These are phyloP conservation scores for Sclerotinia borealis DNA, from an alignment of 2,329 filamentous ascomycete genomes.

Conservation along the genomic window DNA sequence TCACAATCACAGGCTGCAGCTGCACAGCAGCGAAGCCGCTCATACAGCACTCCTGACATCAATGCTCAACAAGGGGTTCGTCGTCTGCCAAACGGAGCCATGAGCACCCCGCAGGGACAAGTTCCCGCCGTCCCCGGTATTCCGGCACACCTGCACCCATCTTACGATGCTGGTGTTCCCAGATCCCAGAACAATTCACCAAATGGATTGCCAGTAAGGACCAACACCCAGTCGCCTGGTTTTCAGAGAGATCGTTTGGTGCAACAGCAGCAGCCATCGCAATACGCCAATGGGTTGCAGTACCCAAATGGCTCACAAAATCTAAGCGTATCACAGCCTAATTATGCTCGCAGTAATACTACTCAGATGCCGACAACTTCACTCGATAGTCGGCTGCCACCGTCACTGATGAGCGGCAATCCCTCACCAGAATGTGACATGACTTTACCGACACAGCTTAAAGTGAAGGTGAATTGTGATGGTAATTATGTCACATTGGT, in stretches of 20 bases:
- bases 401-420: constrained; percentile 33
- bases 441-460: constrained; percentile 67
- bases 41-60: constrained; percentile 93
- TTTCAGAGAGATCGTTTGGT: constrained; percentile 53
- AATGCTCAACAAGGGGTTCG: constrained; percentile 54
- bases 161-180: constrained; percentile 58
- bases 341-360: constrained; percentile 31
- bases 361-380: constrained; percentile 29
- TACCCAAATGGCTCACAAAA: constrained; percentile 20
- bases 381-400: constrained; percentile 37
- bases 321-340: constrained; percentile 24
- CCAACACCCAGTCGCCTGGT: constrained; percentile 65
- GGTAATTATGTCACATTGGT: constrained; percentile 93
- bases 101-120: constrained; percentile 29
- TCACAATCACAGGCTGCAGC: constrained; percentile 38
- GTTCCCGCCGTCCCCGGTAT: constrained; percentile 73
- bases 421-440: constrained; percentile 40
- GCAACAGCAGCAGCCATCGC: constrained; percentile 36
- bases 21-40: constrained; percentile 68
- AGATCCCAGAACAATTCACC: constrained; percentile 81
- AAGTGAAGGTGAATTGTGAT: constrained; percentile 91
- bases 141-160: constrained; percentile 59
- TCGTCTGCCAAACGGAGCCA: constrained; percentile 47
- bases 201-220: constrained; percentile 58
- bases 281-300: constrained; percentile 31